Evolutionary conservation across 768 basidiomycete genomes (phyloP).

Genomic region (Mycena haematopus): DNA sequence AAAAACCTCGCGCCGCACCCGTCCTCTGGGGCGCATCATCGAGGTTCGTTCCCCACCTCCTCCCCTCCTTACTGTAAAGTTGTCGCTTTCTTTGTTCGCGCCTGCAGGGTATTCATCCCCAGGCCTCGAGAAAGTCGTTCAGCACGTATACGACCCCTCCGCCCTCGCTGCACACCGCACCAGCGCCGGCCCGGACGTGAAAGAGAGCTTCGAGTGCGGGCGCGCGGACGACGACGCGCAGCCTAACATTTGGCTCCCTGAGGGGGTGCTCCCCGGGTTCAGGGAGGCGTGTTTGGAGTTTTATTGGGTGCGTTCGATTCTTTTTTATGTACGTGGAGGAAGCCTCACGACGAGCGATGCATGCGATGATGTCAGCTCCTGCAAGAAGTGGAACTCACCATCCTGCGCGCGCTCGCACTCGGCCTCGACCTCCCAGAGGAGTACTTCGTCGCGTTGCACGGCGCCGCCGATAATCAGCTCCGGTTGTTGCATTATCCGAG

Average conservation of each 20-base stretch:
- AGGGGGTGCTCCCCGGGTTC: slow-evolving; percentile 58
- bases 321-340: no score
- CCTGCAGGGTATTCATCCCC: slow-evolving; percentile 45
- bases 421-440: slow-evolving; percentile 51
- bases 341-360: no score
- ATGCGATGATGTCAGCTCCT: no score
- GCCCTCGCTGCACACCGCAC: neutral
- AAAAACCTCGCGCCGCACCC: slow-evolving; percentile 57
- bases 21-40: slow-evolving; percentile 44
- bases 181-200: slow-evolving; percentile 43
- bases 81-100: neutral
- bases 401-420: slow-evolving; percentile 57
- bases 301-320: slow-evolving; percentile 54
- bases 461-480: slow-evolving; percentile 56
- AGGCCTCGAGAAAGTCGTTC: slow-evolving; percentile 48
- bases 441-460: slow-evolving; percentile 52
- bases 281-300: slow-evolving; percentile 58
- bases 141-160: neutral
- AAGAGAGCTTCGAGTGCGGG: slow-evolving; percentile 64
- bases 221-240: slow-evolving; percentile 50
- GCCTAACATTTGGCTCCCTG: slow-evolving; percentile 67
- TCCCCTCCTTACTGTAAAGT: no score
- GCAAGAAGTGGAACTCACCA: slow-evolving; percentile 47
- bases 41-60: neutral
- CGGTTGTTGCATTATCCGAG: slow-evolving; percentile 65